Evolutionary conservation across 2,329 filamentous ascomycete genomes (phyloP).

Genomic region (Phialemonium atrogriseum): DNA sequence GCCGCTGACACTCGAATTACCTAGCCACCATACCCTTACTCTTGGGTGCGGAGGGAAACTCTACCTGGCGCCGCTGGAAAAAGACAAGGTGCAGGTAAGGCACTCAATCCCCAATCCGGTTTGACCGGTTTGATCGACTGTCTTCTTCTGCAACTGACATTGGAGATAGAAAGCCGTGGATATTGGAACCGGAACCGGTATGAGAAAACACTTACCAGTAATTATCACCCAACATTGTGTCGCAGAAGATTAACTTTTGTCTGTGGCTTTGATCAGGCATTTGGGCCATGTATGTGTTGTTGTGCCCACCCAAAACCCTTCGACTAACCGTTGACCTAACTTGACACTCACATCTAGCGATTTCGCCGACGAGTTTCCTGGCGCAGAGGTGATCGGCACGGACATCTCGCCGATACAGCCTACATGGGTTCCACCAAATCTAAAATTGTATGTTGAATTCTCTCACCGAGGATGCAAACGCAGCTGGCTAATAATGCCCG

Average conservation of each 20-base stretch:
- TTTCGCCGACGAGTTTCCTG: conserved; percentile 31
- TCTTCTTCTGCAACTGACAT: no score
- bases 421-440: no score
- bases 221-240: background rate
- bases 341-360: conserved; percentile 29
- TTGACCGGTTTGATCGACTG: no score
- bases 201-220: no score
- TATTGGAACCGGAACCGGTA: conserved; percentile 43
- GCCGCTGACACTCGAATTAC: background rate
- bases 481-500: no score
- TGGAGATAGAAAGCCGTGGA: conserved; percentile 36
- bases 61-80: conserved; percentile 13
- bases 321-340: background rate
- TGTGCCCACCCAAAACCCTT: conserved; percentile 15
- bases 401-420: conserved; percentile 52
- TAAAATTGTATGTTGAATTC: no score
- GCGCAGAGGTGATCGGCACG: conserved; percentile 38
- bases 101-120: no score
- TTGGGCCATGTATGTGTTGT: conserved; percentile 31
- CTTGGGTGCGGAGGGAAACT: conserved; percentile 14
- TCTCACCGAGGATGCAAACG: no score
- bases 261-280: background rate
- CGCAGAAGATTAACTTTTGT: no score
- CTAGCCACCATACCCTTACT: conserved; percentile 16
- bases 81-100: conserved; percentile 7